Percentiles rank a stretch among this genome's conserved stretches.
These are phyloP conservation scores for Graphiopsis chlorocephala DNA, from an alignment of 2,329 filamentous ascomycete genomes.

Conservation along the genomic window DNA sequence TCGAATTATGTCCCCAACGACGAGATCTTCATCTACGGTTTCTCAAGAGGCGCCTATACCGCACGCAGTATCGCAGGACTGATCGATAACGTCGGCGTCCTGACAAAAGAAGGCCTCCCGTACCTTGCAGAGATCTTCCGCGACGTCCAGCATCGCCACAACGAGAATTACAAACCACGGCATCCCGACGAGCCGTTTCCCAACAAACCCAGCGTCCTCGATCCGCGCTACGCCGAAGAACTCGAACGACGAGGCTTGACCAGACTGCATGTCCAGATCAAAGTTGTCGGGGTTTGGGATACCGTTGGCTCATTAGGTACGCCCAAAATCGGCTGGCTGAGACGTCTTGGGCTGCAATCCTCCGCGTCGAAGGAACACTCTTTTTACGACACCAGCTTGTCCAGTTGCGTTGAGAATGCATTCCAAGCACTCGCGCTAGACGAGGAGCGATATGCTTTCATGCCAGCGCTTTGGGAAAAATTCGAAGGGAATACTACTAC, in stretches of 20 bases:
- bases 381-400: constrained; percentile 50
- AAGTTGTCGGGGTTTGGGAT: constrained; percentile 46
- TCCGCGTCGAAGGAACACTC: constrained; percentile 36
- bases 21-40: constrained; percentile 50
- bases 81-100: constrained; percentile 45
- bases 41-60: constrained; percentile 48
- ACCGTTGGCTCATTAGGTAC: constrained; percentile 46
- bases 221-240: constrained; percentile 44
- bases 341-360: constrained; percentile 34
- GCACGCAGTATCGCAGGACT: constrained; percentile 47
- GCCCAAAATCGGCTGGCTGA: constrained; percentile 44
- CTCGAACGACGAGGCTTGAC: constrained; percentile 36
- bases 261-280: constrained; percentile 35
- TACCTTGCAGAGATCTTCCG: constrained; percentile 47
- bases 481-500: constrained; percentile 42
- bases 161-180: constrained; percentile 44
- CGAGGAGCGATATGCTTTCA: constrained; percentile 41
- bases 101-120: constrained; percentile 47
- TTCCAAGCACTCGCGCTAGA: constrained; percentile 47
- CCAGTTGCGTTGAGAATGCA: constrained; percentile 40
- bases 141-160: constrained; percentile 45
- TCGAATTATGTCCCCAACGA: constrained; percentile 54
- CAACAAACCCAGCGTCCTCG: constrained; percentile 44
- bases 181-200: constrained; percentile 47
- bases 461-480: constrained; percentile 45